Conservation (phyloP, 495 filamentous ascomycete species). For the Lasiosphaeria ovina region DNA sequence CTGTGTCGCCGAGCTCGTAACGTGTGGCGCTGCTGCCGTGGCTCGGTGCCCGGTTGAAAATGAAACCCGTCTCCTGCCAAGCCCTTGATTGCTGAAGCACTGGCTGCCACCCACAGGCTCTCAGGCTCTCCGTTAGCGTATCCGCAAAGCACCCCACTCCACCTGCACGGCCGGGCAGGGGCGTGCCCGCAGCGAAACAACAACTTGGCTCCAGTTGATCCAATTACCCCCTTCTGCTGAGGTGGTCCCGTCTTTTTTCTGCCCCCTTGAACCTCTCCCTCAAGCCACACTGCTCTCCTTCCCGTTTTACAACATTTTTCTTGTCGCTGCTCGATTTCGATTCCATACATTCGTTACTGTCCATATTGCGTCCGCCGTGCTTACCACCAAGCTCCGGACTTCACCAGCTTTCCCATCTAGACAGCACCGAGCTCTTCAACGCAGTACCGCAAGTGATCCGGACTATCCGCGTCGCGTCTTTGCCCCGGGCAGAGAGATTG, state of each 20-base stretch:
- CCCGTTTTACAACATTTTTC: slow-evolving; percentile 29
- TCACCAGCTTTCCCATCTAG: not conserved
- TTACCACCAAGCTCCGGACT: not conserved
- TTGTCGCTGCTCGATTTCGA: slow-evolving; percentile 26
- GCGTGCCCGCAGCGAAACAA: slow-evolving; percentile 24
- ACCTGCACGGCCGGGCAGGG: slow-evolving; percentile 12
- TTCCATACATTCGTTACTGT: slow-evolving; percentile 38
- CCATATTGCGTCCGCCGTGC: slow-evolving; percentile 19
- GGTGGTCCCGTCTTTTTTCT: slow-evolving; percentile 18
- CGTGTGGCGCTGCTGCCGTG: not conserved
- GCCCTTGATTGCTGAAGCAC: slow-evolving; percentile 17
- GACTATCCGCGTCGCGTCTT: slow-evolving; percentile 12
- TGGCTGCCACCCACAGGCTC: slow-evolving; percentile 4
- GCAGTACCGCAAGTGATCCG: not conserved
- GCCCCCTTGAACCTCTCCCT: slow-evolving; percentile 21
- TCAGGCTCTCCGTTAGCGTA: slow-evolving; percentile 7
- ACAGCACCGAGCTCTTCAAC: not conserved
- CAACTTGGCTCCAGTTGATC: slow-evolving; percentile 24
- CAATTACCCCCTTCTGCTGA: slow-evolving; percentile 27
- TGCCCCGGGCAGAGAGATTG: not conserved
- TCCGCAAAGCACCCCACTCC: slow-evolving; percentile 15
- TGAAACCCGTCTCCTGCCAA: slow-evolving; percentile 20
- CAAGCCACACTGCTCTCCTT: slow-evolving; percentile 31
- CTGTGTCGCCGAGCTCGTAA: too few relatives aligned
- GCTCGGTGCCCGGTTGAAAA: not conserved